phyloP scores from a whole-genome alignment of 192 early-diverging fungal genomes.

The Podila minutissima region DNA sequence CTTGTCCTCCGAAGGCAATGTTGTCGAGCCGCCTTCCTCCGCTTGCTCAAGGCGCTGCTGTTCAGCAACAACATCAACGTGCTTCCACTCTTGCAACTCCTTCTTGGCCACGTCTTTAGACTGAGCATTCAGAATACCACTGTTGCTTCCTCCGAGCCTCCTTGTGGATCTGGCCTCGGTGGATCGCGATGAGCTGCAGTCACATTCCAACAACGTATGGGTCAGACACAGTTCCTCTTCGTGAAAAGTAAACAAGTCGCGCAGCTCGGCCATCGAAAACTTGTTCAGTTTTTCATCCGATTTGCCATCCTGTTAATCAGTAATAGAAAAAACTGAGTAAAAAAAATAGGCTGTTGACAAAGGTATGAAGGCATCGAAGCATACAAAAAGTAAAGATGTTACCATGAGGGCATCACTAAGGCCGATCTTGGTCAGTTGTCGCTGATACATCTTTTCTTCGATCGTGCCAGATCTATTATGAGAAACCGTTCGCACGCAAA shows the following conservation, averaged over 20 bases:
- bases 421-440: conserved; percentile 67
- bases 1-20: background rate
- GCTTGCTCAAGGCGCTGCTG: background rate
- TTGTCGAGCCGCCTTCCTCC: background rate
- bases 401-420: conserved; percentile 68
- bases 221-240: conserved; percentile 62
- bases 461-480: conserved; percentile 44
- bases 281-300: conserved; percentile 52
- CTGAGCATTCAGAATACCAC: conserved; percentile 1
- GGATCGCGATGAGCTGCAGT: conserved; percentile 23
- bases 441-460: conserved; percentile 70
- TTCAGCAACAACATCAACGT: conserved; percentile 13
- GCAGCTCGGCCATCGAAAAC: conserved; percentile 64
- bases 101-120: conserved; percentile 21
- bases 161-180: background rate
- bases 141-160: background rate
- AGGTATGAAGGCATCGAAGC: background rate
- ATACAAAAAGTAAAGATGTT: background rate
- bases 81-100: conserved; percentile 32
- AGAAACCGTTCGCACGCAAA: background rate
- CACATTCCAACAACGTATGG: conserved; percentile 62
- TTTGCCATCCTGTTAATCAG: conserved; percentile 39
- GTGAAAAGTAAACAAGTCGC: conserved; percentile 67
- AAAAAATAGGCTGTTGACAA: background rate
- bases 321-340: too few species aligned